Base-by-base conservation (phyloP, 225 moss, liverwort and hornwort species). In the Pseudoscleropodium purum region DNA sequence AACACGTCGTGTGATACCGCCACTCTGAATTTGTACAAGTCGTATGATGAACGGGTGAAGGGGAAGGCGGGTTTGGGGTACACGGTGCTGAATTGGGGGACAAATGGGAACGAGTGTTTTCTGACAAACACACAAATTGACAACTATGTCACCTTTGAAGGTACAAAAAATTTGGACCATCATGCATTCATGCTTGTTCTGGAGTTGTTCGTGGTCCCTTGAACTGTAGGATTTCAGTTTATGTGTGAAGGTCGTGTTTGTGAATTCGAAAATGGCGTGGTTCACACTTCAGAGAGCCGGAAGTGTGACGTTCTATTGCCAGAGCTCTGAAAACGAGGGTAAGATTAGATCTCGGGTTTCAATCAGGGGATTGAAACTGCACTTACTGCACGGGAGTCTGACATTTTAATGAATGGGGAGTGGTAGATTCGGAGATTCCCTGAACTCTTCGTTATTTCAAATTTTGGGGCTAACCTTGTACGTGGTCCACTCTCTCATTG, bases 11-110 rank as follows among this genome's bases (percentile, higher is more conserved):
- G 89, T 68, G 36, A 20, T 80, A 21, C 1, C 45, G 29, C 31
- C 17, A 66, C 3, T 8, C 14, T 91, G 12, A 9, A 7, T 26
- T 56, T 65, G 75, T 86, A 91, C 76, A 70, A 89, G 43, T 77
- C 87, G 25, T 93, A 93, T 69, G 89, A 93, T 57, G 27, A 21
- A 27, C 23, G 2, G 3, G 91, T 91, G 57, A 93, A 93, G 88
- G 30, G 15, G 69, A 89, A 88, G 57, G 21, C 7, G 6, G 82
- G 88, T 2, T 54, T 54, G 73, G 89, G 84, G 13, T 92, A 85
- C 90, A 92, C 92, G 54, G 88, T 92, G 80, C 91, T 93, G 37
- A 93, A 93, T 66, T 93, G 93, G 93, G 93, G 92, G 15, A 36
- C 18, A 6, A 24, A 13, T 23, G 92, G 93, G n/a, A 51, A 2